These are phyloP conservation scores for Serpula lacrymans DNA, from an alignment of 768 basidiomycete genomes.

Conservation along the genomic window DNA sequence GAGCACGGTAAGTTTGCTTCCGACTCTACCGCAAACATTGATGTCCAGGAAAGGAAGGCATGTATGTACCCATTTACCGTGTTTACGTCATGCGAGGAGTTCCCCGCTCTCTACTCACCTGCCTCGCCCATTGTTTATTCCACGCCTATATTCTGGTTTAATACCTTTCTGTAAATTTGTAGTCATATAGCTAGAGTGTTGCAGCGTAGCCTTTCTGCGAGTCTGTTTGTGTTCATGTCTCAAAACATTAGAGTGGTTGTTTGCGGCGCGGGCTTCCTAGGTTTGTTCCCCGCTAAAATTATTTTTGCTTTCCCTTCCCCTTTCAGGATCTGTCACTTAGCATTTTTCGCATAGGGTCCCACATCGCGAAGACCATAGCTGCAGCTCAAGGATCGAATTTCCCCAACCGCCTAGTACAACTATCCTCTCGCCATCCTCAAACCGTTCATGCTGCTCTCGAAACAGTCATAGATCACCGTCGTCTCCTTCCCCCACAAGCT, in stretches of 20 bases:
- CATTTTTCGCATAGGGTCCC: slow-evolving; percentile 43
- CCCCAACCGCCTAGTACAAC: slow-evolving; percentile 45
- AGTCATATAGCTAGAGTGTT: too few relatives aligned
- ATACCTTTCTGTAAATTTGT: too few relatives aligned
- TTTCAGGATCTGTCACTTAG: too few relatives aligned
- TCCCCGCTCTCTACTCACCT: slow-evolving; percentile 2
- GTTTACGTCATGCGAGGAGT: neutral
- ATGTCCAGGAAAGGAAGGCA: too few relatives aligned
- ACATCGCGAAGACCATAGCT: slow-evolving; percentile 49
- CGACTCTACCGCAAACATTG: too few relatives aligned
- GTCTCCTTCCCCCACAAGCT: slow-evolving; percentile 38
- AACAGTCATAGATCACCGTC: slow-evolving; percentile 26
- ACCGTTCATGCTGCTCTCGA: slow-evolving; percentile 33
- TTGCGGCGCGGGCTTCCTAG: slow-evolving; percentile 61
- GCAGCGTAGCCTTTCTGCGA: too few relatives aligned
- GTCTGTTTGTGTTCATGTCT: slow-evolving; percentile 13
- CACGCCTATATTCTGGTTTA: too few relatives aligned
- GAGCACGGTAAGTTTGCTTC: too few relatives aligned
- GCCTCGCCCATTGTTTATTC: neutral
- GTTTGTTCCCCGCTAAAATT: slow-evolving; percentile 31
- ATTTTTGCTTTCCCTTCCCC: slow-evolving; percentile 6
- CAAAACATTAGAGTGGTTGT: slow-evolving; percentile 46
- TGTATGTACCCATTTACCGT: too few relatives aligned
- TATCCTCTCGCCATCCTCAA: slow-evolving; percentile 59
- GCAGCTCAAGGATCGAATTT: slow-evolving; percentile 10